These are phyloP conservation scores for Lactarius vividus DNA, from an alignment of 768 basidiomycete genomes.

Conservation along the genomic window DNA sequence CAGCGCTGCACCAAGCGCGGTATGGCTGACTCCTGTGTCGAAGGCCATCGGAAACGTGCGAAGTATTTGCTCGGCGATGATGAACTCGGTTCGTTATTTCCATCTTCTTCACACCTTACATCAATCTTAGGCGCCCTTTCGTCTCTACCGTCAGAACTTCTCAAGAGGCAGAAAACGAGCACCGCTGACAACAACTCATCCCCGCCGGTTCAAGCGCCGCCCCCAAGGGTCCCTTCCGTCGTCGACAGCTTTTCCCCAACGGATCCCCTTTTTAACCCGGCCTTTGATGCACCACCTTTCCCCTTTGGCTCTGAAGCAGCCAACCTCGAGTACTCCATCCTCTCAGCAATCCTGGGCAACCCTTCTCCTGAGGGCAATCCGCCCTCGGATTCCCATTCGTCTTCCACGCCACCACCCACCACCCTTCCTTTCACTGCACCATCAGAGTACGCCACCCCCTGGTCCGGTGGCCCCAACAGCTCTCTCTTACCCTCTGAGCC, in stretches of 20 bases:
- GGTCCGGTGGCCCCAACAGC: slow-evolving; percentile 11
- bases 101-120: slow-evolving; percentile 27
- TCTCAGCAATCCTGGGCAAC: slow-evolving; percentile 81
- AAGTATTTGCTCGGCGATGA: slow-evolving; percentile 95
- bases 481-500: slow-evolving; percentile 16
- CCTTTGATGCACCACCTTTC: slow-evolving; percentile 54
- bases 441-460: slow-evolving; percentile 19
- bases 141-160: slow-evolving; percentile 11
- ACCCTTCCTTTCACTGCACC: slow-evolving; percentile 12
- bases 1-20: slow-evolving; percentile 94
- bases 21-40: slow-evolving; percentile 82
- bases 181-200: neutral
- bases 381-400: slow-evolving; percentile 28
- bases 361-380: slow-evolving; percentile 25
- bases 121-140: neutral
- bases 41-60: slow-evolving; percentile 96
- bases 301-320: slow-evolving; percentile 87
- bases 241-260: slow-evolving; percentile 41
- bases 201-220: slow-evolving; percentile 15
- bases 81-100: slow-evolving; percentile 67
- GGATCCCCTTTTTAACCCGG: slow-evolving; percentile 58
- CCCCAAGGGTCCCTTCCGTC: slow-evolving; percentile 13
- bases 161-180: slow-evolving; percentile 22
- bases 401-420: slow-evolving; percentile 22
- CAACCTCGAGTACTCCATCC: slow-evolving; percentile 92